Evolutionary conservation across 2,329 filamentous ascomycete genomes (phyloP), one percentile per base, ranked within the genome.

Genomic region (Alternaria gansuensis): DNA sequence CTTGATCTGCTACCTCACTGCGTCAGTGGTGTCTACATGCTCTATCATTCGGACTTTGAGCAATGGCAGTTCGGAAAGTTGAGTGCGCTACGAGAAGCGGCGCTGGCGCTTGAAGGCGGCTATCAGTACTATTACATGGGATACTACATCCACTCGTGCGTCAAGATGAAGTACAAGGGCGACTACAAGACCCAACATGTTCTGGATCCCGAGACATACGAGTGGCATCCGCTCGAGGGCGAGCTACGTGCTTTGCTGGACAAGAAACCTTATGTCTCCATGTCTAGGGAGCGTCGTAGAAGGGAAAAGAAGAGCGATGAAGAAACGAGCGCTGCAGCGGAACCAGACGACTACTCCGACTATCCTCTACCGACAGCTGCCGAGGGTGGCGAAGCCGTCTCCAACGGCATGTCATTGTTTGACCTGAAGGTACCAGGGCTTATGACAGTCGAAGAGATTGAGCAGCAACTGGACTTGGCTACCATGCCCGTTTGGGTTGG

Each of bases 121-220:
- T 93, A 93, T 68, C 79, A 84, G 41, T 92, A 87, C 82, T 95
- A 92, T 84, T 95, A 94, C 77, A 89, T 89, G 87, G 87, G 91
- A 5, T 94, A 88, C 76, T 95, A 94, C 69, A 94, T 95, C 59
- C 90, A 93, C 74, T 87, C 81, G 54, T 94, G 91, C 69, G 82
- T 85, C 52, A 95, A 95, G 80, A 94, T 95, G 91, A 83, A 84
- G 67, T 95, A 95, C 81, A 95, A 95, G 80, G 89, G 88, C 57
- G 89, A 93, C 71, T 95, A 91, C 74, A 82, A 83, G 10, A 91
- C 90, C 1, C 90, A 92, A 71, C 86, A 88, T 69, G 83, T 95
- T 10, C 82, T 94, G 10, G 89, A 93, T 64, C 89, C 90, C 0
- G 85, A 88, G 61, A 84, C 83, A 0, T 81, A 88, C 62, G 73